Conservation (phyloP, 345 rosid species). For the Geranium brycei region DNA sequence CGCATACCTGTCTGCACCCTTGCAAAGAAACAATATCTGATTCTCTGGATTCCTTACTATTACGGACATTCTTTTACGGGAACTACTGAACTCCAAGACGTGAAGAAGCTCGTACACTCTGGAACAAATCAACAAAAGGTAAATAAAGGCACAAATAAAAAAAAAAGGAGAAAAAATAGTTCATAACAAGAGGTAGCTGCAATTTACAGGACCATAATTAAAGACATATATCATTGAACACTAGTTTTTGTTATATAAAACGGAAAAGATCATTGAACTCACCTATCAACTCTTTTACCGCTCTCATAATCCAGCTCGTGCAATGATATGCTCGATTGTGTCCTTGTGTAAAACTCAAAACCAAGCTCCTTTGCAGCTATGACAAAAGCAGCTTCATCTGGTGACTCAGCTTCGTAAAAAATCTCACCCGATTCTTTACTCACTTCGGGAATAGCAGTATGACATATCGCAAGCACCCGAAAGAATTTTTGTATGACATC, state of each 20-base stretch:
- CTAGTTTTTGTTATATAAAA: not conserved
- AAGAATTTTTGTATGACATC: slow-evolving; percentile 44
- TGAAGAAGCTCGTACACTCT: slow-evolving; percentile 73
- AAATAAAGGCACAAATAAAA: too few relatives aligned
- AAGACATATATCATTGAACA: not conserved
- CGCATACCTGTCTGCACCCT: slow-evolving; percentile 88
- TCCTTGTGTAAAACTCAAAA: slow-evolving; percentile 54
- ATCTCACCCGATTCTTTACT: slow-evolving; percentile 27
- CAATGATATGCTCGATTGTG: slow-evolving; percentile 45
- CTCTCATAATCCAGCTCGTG: slow-evolving; percentile 36
- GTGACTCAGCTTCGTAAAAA: slow-evolving; percentile 78
- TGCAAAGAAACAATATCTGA: slow-evolving; percentile 50
- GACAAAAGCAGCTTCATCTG: slow-evolving; percentile 82
- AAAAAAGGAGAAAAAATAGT: too few relatives aligned
- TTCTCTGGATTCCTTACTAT: slow-evolving; percentile 50
- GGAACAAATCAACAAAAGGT: slow-evolving; percentile 4
- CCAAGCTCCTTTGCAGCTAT: slow-evolving; percentile 75
- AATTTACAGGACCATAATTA: too few relatives aligned
- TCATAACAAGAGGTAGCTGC: too few relatives aligned
- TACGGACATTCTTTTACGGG: slow-evolving; percentile 89
- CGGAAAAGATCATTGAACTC: not conserved
- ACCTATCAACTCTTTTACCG: slow-evolving; percentile 36
- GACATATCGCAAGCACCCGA: slow-evolving; percentile 58
- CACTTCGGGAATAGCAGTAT: slow-evolving; percentile 62
- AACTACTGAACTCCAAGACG: slow-evolving; percentile 69